phyloP scores from a whole-genome alignment of 352 stramenopile genomes.

The Thalassiosira pacifica region DNA sequence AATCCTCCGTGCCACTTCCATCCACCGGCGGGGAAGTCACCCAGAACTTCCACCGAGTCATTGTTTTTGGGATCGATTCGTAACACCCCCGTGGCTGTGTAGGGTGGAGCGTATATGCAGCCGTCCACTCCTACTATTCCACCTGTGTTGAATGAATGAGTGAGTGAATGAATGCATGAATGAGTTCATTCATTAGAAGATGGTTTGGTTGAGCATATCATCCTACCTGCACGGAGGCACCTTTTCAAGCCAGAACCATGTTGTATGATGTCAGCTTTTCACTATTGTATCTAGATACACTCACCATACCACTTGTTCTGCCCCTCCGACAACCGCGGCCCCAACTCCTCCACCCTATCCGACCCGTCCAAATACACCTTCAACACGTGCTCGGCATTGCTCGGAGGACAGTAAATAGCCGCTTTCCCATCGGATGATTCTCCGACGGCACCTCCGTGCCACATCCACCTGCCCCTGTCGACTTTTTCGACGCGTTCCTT shows the following conservation, averaged over 20 bases:
- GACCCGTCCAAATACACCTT: conserved; percentile 53
- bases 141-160: no score
- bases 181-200: not conserved
- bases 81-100: conserved; percentile 55
- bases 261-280: not conserved
- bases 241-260: not conserved
- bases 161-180: no score
- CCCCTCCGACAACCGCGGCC: conserved; percentile 29
- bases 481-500: conserved; percentile 24
- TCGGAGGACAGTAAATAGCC: conserved; percentile 58
- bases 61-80: conserved; percentile 49
- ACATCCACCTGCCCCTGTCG: conserved; percentile 60
- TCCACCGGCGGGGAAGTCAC: conserved; percentile 37
- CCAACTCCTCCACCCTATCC: conserved; percentile 49
- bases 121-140: conserved; percentile 53
- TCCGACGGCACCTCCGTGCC: conserved; percentile 51
- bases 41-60: conserved; percentile 51
- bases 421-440: not conserved
- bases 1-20: conserved; percentile 66
- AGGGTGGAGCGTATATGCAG: conserved; percentile 50
- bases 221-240: no score
- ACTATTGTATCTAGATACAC: no score
- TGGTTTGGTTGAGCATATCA: no score
- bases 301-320: conserved; percentile 67
- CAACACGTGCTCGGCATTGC: conserved; percentile 55